phyloP scores from a whole-genome alignment of 176 grass and related monocot species.

The Musa itinerans region DNA sequence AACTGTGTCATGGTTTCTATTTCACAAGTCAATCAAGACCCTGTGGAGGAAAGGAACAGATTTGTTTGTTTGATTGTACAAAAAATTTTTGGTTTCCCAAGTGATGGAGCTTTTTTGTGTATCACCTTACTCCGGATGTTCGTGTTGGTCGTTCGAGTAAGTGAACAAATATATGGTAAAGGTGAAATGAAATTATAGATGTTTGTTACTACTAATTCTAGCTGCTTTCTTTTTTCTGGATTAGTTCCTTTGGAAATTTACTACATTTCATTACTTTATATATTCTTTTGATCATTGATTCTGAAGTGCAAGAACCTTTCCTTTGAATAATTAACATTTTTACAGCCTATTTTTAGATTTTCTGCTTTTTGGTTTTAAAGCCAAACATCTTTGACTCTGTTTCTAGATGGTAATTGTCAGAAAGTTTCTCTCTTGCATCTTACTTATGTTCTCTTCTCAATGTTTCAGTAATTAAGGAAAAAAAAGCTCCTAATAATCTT shows the following conservation, averaged over 20 bases:
- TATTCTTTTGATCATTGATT: not conserved
- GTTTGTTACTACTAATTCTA: not conserved
- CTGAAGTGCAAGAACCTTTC: not conserved
- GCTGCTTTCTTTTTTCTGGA: not conserved
- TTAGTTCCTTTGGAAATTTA: not conserved
- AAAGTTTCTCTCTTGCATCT: not conserved
- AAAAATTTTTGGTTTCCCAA: not conserved
- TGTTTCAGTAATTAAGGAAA: too few relatives aligned
- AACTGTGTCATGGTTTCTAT: conserved; percentile 37
- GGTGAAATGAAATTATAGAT: not conserved
- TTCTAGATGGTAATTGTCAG: not conserved
- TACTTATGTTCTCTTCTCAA: not conserved
- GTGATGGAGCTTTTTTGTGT: not conserved
- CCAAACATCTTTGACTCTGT: not conserved
- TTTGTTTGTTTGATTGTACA: conserved; percentile 10
- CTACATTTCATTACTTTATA: not conserved
- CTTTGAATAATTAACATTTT: not conserved
- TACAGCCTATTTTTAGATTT: not conserved
- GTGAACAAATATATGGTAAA: not conserved
- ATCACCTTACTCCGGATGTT: not conserved
- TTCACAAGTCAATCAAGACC: conserved; percentile 23
- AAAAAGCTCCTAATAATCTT: not conserved
- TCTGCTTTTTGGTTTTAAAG: not conserved
- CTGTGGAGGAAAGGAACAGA: conserved; percentile 7
- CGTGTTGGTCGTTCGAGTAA: not conserved